Evolutionary conservation across 805 yeast genomes (phyloP).

Genomic region (Geotrichum ghanense): DNA sequence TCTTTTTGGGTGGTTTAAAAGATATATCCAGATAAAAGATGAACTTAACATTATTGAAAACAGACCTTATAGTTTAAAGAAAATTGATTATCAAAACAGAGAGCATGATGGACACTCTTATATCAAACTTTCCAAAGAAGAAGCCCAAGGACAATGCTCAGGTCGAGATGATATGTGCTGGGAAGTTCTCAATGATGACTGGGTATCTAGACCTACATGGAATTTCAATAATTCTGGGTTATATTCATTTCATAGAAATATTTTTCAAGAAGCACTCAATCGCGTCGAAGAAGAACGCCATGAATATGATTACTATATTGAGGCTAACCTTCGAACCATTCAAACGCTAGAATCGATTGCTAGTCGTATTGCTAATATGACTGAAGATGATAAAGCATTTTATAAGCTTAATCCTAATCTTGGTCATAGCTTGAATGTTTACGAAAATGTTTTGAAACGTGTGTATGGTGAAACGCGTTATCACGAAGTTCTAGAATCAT

Average conservation of each 20-base stretch:
- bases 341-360: slow-evolving; percentile 94
- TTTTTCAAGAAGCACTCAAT: slow-evolving; percentile 90
- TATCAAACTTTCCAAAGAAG: slow-evolving; percentile 83
- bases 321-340: slow-evolving; percentile 85
- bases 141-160: slow-evolving; percentile 92
- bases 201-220: slow-evolving; percentile 99
- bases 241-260: slow-evolving; percentile 97
- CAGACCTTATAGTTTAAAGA: slow-evolving; percentile 77
- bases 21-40: slow-evolving; percentile 80
- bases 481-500: slow-evolving; percentile 88
- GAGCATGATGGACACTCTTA: slow-evolving; percentile 94
- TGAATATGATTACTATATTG: slow-evolving; percentile 93
- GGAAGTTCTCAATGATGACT: slow-evolving; percentile 96
- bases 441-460: slow-evolving; percentile 86
- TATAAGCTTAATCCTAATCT: slow-evolving; percentile 87
- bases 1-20: slow-evolving; percentile 81
- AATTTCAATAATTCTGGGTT: slow-evolving; percentile 98
- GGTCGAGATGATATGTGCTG: slow-evolving; percentile 99
- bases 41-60: slow-evolving; percentile 80
- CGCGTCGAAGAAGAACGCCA: slow-evolving; percentile 96
- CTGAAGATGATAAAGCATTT: slow-evolving; percentile 72
- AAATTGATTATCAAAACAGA: slow-evolving; percentile 78
- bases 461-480: slow-evolving; percentile 92
- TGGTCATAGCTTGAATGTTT: slow-evolving; percentile 90
- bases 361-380: slow-evolving; percentile 85